These are phyloP conservation scores for Zasmidium angulare DNA, from an alignment of 2,329 filamentous ascomycete species.

Conservation along the genomic window DNA sequence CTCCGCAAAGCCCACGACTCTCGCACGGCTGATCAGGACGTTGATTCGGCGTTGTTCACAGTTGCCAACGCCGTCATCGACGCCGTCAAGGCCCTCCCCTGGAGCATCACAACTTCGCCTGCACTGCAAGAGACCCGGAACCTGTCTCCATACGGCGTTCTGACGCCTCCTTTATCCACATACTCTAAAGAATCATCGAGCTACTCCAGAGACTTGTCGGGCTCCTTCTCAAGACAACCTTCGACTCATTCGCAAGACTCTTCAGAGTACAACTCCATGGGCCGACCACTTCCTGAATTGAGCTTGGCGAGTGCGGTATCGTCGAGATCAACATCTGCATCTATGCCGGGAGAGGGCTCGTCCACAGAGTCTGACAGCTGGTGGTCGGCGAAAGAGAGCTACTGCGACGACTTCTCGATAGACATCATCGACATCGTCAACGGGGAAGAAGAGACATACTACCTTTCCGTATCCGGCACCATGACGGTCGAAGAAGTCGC, in stretches of 20 bases:
- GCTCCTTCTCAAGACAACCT: neutral
- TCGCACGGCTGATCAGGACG: neutral
- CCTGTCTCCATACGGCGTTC: neutral
- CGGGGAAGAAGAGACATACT: conserved; percentile 1
- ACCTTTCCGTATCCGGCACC: conserved; percentile 8
- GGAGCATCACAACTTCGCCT: conserved; percentile 4
- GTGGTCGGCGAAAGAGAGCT: neutral
- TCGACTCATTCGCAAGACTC: too few species aligned
- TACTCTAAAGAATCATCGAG: neutral
- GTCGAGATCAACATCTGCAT: neutral
- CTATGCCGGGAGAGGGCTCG: neutral
- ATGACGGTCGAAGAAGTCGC: conserved; percentile 16
- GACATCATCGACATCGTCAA: conserved; percentile 4
- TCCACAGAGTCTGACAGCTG: neutral
- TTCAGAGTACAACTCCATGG: neutral
- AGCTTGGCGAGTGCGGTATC: neutral
- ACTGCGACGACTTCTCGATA: conserved; percentile 7
- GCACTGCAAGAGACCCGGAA: neutral
- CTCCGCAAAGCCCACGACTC: conserved; percentile 1
- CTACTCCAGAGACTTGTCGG: neutral
- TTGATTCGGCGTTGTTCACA: conserved; percentile 4
- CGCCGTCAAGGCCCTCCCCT: conserved; percentile 13
- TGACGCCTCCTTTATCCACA: neutral
- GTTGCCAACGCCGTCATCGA: conserved; percentile 16
- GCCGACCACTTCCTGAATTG: neutral